These are phyloP conservation scores for Ganoderma multipileum DNA, from an alignment of 1,284 basidiomycete species.

Conservation along the genomic window DNA sequence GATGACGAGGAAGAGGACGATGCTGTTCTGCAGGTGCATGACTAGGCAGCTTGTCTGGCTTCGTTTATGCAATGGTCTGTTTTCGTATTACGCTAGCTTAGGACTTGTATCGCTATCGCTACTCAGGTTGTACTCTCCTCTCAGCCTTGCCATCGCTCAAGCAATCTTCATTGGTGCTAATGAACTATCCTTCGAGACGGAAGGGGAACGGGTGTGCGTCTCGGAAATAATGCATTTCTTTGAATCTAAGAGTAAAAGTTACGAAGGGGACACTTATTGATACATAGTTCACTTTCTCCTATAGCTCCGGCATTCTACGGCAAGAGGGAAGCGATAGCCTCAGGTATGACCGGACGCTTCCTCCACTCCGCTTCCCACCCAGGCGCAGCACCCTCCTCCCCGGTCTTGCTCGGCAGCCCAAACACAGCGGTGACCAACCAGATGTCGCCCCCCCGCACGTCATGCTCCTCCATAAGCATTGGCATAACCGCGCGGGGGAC, in stretches of 20 bases:
- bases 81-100: conserved; percentile 9
- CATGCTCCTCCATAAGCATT: conserved; percentile 61
- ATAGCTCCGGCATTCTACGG: conserved; percentile 1
- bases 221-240: no score
- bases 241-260: background rate
- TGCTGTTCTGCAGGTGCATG: conserved; percentile 26
- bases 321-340: conserved; percentile 47
- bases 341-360: conserved; percentile 57
- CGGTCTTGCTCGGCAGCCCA: conserved; percentile 56
- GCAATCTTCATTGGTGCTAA: background rate
- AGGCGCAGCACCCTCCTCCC: conserved; percentile 46
- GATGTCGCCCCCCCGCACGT: conserved; percentile 46
- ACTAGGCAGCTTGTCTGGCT: conserved; percentile 9
- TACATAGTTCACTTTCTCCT: background rate
- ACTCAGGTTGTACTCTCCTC: conserved; percentile 5
- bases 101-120: conserved; percentile 26
- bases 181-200: no score
- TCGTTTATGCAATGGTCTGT: background rate
- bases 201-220: background rate
- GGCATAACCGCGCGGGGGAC: conserved; percentile 73
- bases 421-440: conserved; percentile 79
- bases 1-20: conserved; percentile 29
- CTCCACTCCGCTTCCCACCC: conserved; percentile 64
- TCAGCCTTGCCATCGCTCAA: background rate
- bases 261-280: background rate